phyloP scores from a whole-genome alignment of 805 yeast species.

The Brettanomyces custersianus region DNA sequence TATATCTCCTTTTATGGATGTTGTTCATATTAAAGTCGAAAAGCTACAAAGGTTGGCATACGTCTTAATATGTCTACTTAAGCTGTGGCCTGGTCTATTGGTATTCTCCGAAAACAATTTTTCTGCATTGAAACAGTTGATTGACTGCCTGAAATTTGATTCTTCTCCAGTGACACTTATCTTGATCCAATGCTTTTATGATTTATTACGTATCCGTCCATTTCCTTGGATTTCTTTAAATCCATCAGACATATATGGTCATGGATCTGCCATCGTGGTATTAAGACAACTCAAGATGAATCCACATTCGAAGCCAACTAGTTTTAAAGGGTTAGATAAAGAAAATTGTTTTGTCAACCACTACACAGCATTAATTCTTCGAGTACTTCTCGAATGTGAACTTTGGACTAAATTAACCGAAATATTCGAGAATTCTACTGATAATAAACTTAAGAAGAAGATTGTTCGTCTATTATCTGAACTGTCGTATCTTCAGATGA shows the following conservation, averaged over 20 bases:
- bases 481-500: conserved; percentile 43
- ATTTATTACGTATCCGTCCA: conserved; percentile 51
- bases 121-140: conserved; percentile 44
- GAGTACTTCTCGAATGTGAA: conserved; percentile 46
- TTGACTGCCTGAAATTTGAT: conserved; percentile 55
- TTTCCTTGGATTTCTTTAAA: conserved; percentile 38
- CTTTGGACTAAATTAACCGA: conserved; percentile 39
- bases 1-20: conserved; percentile 63
- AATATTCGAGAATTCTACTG: conserved; percentile 25
- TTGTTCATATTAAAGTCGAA: conserved; percentile 37
- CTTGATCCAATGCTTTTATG: conserved; percentile 63
- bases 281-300: conserved; percentile 17
- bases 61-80: conserved; percentile 51
- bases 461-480: conserved; percentile 60
- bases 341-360: conserved; percentile 47
- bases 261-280: conserved; percentile 6
- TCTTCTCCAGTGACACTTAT: conserved; percentile 48
- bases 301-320: conserved; percentile 8
- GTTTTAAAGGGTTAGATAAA: conserved; percentile 22
- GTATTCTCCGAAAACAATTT: conserved; percentile 52
- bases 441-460: conserved; percentile 41
- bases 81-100: conserved; percentile 70
- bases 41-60: conserved; percentile 53
- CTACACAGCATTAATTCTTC: conserved; percentile 52
- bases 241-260: neutral